These are phyloP conservation scores for Cydonia oblonga DNA, from an alignment of 331 rosid species.

Conservation along the genomic window DNA sequence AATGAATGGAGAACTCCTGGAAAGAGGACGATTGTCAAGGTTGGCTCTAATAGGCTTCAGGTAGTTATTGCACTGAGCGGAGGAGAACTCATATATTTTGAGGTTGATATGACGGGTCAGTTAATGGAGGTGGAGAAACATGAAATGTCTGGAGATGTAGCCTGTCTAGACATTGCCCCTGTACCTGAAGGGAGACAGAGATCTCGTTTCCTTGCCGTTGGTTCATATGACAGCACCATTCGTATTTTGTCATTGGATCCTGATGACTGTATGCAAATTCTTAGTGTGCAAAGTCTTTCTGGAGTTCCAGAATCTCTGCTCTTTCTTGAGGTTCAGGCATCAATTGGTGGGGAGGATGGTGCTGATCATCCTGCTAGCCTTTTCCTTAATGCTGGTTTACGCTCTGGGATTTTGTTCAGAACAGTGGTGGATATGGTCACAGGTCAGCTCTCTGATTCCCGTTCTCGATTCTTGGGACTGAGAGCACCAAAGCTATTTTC, in stretches of 20 bases:
- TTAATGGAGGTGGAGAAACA: conserved; percentile 93
- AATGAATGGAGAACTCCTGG: conserved; percentile 98
- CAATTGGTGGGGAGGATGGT: conserved; percentile 94
- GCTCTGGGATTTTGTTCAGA: conserved; percentile 83
- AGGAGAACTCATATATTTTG: conserved; percentile 89
- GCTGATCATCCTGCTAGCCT: conserved; percentile 96
- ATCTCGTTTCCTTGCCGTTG: conserved; percentile 92
- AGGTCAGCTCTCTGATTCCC: conserved; percentile 91
- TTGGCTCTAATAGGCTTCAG: conserved; percentile 87
- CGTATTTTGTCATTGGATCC: conserved; percentile 88
- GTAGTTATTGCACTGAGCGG: conserved; percentile 90
- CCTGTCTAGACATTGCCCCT: conserved; percentile 90
- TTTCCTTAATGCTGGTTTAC: conserved; percentile 85
- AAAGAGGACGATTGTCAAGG: conserved; percentile 80
- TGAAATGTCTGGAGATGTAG: conserved; percentile 94
- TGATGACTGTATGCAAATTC: conserved; percentile 85
- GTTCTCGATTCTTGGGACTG: conserved; percentile 85
- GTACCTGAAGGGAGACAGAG: conserved; percentile 92
- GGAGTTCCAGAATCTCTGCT: conserved; percentile 91
- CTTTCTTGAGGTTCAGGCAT: conserved; percentile 87
- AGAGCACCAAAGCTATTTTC: conserved; percentile 87
- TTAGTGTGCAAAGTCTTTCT: conserved; percentile 89
- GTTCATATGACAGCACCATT: conserved; percentile 80
- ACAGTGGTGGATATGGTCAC: conserved; percentile 99
- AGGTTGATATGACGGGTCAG: conserved; percentile 90